phyloP scores from a whole-genome alignment of 2,329 filamentous ascomycete genomes.

The Boeremia exigua region DNA sequence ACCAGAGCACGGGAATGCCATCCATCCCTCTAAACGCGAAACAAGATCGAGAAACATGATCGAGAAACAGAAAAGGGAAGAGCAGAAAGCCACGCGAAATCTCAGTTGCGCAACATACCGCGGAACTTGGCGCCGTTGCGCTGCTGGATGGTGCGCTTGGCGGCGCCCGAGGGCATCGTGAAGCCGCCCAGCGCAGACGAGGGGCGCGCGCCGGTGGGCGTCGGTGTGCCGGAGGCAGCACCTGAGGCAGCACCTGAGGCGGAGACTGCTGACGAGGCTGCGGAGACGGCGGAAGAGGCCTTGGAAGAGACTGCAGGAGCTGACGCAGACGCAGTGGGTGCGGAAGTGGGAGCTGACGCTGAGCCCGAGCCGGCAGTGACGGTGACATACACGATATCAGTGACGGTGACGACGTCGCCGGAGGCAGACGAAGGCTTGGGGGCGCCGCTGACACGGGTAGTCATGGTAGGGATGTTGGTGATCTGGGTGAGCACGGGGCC shows the following conservation, averaged over 20 bases:
- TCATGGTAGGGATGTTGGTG: conserved; percentile 27
- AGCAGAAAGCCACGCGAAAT: neutral
- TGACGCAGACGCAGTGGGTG: neutral
- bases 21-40: too few relatives aligned
- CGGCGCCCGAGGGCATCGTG: conserved; percentile 1
- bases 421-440: conserved; percentile 13
- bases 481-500: conserved; percentile 12
- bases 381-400: conserved; percentile 35
- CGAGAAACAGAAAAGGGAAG: too few relatives aligned
- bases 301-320: neutral
- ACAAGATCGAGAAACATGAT: too few relatives aligned
- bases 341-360: neutral
- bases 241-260: neutral
- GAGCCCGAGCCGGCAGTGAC: conserved; percentile 24
- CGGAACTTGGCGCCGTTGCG: conserved; percentile 36
- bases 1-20: too few relatives aligned
- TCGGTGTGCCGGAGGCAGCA: neutral
- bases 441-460: conserved; percentile 19
- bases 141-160: conserved; percentile 12
- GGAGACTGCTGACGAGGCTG: neutral
- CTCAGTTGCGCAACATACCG: conserved; percentile 15
- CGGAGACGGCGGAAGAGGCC: too few relatives aligned
- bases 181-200: conserved; percentile 8
- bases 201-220: neutral
- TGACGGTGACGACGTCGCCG: conserved; percentile 29